Evolutionary conservation across 495 filamentous ascomycete genomes (phyloP).

Genomic region (Staphylotrichum longicolle): DNA sequence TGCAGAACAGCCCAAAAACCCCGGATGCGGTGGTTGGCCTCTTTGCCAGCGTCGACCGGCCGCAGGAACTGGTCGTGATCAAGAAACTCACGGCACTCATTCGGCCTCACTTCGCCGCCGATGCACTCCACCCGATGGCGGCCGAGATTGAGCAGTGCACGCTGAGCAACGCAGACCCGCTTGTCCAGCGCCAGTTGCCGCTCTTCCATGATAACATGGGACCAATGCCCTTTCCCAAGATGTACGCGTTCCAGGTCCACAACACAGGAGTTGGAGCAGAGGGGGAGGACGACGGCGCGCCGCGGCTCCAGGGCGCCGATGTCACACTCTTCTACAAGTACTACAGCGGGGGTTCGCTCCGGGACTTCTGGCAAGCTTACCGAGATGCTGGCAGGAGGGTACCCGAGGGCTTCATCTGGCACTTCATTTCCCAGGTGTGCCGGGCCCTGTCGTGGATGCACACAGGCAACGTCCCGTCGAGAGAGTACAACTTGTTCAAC

Average conservation of each 20-base stretch:
- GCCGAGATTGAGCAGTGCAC: conserved; percentile 16
- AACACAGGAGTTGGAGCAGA: neutral
- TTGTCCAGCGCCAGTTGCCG: conserved; percentile 8
- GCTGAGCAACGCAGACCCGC: neutral
- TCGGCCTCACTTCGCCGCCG: no score
- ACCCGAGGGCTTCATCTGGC: conserved; percentile 28
- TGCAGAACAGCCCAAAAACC: neutral
- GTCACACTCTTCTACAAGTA: conserved; percentile 22
- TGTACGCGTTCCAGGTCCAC: conserved; percentile 18
- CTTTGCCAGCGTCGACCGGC: conserved; percentile 11
- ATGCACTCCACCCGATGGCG: neutral
- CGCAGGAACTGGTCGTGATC: conserved; percentile 18
- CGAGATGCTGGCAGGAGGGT: neutral
- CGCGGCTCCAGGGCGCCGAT: neutral
- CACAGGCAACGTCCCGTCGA: conserved; percentile 4
- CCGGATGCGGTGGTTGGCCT: conserved; percentile 7
- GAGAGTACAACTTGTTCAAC: neutral
- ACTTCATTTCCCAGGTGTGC: conserved; percentile 20
- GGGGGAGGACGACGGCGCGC: neutral
- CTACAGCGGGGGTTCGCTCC: conserved; percentile 23
- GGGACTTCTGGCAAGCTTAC: neutral
- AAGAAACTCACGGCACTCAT: conserved; percentile 1
- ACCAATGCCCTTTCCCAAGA: conserved; percentile 4
- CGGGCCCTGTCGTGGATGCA: conserved; percentile 19
- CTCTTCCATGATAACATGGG: neutral